Evolutionary conservation across 2,329 filamentous ascomycete genomes (phyloP).

Genomic region (Colletotrichum magnum): DNA sequence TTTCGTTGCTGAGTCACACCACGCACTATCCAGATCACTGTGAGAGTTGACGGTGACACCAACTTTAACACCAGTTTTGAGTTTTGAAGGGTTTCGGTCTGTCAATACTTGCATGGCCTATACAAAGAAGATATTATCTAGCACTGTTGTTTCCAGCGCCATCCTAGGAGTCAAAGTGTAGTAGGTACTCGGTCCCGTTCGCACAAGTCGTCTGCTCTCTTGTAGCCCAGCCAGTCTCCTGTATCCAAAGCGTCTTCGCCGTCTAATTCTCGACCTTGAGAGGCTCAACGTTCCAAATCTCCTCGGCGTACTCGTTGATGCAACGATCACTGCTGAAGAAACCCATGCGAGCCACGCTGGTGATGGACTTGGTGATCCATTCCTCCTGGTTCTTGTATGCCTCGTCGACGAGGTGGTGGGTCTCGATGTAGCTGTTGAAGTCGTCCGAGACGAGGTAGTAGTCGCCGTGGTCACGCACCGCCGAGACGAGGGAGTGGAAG

Average conservation of each 20-base stretch:
- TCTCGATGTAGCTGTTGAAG: slow-evolving; percentile 94
- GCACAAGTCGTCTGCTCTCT: slow-evolving; percentile 1
- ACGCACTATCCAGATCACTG: neutral
- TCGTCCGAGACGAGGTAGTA: slow-evolving; percentile 99
- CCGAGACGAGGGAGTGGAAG: slow-evolving; percentile 87
- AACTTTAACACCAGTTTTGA: neutral
- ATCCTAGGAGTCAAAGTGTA: slow-evolving; percentile 16
- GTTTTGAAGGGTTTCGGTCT: neutral
- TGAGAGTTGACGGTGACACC: neutral
- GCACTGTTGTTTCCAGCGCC: slow-evolving; percentile 31
- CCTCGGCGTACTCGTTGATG: slow-evolving; percentile 97
- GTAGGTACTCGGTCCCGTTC: slow-evolving; percentile 28
- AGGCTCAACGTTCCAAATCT: slow-evolving; percentile 97
- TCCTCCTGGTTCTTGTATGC: slow-evolving; percentile 92
- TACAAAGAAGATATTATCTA: slow-evolving; percentile 39
- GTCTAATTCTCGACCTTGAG: slow-evolving; percentile 61
- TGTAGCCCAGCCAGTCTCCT: slow-evolving; percentile 6
- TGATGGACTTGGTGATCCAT: slow-evolving; percentile 93
- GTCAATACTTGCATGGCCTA: slow-evolving; percentile 17
- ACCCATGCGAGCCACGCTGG: slow-evolving; percentile 91
- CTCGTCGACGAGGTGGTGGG: slow-evolving; percentile 91
- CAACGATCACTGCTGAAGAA: slow-evolving; percentile 97
- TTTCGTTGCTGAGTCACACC: neutral
- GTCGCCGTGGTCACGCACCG: slow-evolving; percentile 93
- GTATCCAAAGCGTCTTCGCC: slow-evolving; percentile 16